Evolutionary conservation across 345 rosid genomes (phyloP).

Genomic region (Pistacia atlantica): DNA sequence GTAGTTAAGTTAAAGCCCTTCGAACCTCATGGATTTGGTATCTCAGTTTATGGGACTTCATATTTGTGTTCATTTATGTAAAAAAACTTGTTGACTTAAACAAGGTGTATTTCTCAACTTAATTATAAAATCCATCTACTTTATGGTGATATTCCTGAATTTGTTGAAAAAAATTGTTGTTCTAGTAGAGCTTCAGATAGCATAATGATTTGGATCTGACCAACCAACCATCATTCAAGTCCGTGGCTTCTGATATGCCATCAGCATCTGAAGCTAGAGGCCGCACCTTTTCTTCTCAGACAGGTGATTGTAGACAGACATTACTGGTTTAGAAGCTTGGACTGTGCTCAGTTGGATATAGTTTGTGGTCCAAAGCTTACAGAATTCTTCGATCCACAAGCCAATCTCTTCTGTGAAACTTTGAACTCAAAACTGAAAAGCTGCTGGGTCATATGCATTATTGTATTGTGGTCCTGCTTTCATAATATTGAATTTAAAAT

Average conservation of each 20-base stretch:
- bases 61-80: conserved; percentile 6
- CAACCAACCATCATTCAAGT: neutral
- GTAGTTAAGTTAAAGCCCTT: conserved; percentile 10
- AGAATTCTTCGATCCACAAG: neutral
- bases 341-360: neutral
- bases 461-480: conserved; percentile 21
- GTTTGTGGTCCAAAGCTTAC: neutral
- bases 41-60: neutral
- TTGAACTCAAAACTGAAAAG: too few species aligned
- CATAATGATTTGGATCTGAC: neutral
- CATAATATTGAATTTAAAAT: neutral
- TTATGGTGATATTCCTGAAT: too few species aligned
- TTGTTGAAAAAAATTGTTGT: neutral
- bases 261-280: too few species aligned
- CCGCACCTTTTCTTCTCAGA: too few species aligned
- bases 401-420: too few species aligned
- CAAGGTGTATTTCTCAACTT: neutral
- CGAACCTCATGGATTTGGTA: neutral
- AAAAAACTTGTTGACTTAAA: conserved; percentile 8
- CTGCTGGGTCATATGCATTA: too few species aligned
- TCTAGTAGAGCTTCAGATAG: neutral
- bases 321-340: conserved; percentile 6
- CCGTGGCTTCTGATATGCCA: neutral
- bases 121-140: neutral
- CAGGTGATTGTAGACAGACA: neutral